Percentiles rank a stretch among this genome's conserved stretches.
These are phyloP conservation scores for Chloris gayana DNA, from an alignment of 176 grass and related monocot species.

Conservation along the genomic window DNA sequence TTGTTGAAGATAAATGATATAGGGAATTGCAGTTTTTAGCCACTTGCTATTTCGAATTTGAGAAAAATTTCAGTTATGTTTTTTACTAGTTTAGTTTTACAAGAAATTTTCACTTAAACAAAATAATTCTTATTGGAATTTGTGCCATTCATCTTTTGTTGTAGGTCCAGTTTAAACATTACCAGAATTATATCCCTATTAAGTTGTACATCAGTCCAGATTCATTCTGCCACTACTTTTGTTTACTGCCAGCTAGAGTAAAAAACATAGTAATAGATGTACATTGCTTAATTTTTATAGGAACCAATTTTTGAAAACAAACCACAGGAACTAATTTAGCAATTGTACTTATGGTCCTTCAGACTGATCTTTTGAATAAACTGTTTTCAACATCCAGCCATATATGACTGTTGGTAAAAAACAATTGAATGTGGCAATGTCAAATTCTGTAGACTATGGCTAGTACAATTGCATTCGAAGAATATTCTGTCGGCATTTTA, in stretches of 20 bases:
- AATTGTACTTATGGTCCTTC: too few relatives aligned
- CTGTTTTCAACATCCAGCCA: too few relatives aligned
- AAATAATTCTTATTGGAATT: background rate
- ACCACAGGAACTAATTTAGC: too few relatives aligned
- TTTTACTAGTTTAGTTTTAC: conserved; percentile 1
- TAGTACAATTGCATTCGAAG: conserved; percentile 14
- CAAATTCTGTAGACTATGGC: background rate
- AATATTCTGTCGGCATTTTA: background rate
- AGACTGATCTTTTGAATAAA: too few relatives aligned
- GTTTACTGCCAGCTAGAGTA: too few relatives aligned
- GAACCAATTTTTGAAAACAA: too few relatives aligned
- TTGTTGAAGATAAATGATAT: background rate
- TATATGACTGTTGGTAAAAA: too few relatives aligned
- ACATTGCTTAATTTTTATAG: too few relatives aligned
- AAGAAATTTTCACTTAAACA: background rate
- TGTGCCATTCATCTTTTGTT: background rate
- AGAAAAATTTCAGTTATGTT: background rate
- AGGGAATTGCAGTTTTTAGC: background rate
- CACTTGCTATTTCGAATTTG: background rate
- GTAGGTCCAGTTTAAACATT: background rate
- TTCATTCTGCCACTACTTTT: too few relatives aligned
- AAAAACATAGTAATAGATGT: too few relatives aligned
- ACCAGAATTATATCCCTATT: too few relatives aligned
- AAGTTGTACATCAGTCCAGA: too few relatives aligned
- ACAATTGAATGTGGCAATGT: background rate